Conservation (phyloP, 345 rosid genomes). For the Citrus medica region DNA sequence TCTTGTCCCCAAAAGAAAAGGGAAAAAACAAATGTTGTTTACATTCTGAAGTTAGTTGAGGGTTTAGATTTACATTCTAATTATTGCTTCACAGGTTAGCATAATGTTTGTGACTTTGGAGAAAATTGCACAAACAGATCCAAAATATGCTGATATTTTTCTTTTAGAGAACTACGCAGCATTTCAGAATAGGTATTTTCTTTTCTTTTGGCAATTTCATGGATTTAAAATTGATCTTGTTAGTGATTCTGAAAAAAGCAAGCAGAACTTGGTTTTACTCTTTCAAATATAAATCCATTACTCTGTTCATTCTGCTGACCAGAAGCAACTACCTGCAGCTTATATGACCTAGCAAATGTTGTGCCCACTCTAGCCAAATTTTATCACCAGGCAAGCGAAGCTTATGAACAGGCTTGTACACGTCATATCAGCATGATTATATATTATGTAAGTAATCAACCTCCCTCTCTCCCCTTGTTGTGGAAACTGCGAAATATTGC, state of each 20-base stretch:
- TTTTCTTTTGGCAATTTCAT: background rate
- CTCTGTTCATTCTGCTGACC: conserved; percentile 21
- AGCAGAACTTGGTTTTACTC: background rate
- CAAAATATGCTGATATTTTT: conserved; percentile 84
- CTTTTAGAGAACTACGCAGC: conserved; percentile 98
- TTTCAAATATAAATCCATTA: background rate
- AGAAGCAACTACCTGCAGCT: conserved; percentile 49
- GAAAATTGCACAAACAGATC: conserved; percentile 92
- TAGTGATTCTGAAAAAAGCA: background rate
- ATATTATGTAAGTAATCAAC: conserved; percentile 64
- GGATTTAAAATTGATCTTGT: background rate
- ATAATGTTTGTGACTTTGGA: conserved; percentile 93
- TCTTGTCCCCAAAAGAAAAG: too few relatives aligned
- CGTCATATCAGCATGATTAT: conserved; percentile 96
- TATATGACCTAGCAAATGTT: conserved; percentile 95
- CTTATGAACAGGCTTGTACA: conserved; percentile 97
- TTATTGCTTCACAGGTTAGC: conserved; percentile 66
- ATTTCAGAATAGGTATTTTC: conserved; percentile 80
- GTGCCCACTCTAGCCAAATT: conserved; percentile 97
- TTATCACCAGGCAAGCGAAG: conserved; percentile 99
- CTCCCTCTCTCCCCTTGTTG: background rate
- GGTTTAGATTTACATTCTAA: conserved; percentile 2
- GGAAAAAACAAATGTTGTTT: background rate
- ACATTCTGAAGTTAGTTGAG: background rate
- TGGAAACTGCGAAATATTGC: background rate